A percentile compares a stretch with the other conserved stretches of the same genome.
Conservation (phyloP, 192 early-diverging fungal species). For the Linnemannia exigua region DNA sequence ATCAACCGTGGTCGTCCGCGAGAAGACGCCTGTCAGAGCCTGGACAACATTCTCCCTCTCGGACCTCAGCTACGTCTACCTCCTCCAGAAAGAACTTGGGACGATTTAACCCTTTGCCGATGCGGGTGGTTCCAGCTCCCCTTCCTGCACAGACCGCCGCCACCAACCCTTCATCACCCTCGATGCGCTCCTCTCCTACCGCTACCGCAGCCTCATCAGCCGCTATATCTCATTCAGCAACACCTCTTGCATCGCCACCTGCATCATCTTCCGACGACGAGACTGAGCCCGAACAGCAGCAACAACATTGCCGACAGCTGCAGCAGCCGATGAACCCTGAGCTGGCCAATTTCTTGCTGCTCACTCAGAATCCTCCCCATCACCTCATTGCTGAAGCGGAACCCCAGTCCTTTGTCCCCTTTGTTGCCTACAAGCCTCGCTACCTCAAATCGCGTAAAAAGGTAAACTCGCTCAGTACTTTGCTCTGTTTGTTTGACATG, state of each 20-base stretch:
- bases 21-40: background rate
- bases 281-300: background rate
- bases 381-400: conserved; percentile 8
- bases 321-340: background rate
- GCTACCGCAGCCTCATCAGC: background rate
- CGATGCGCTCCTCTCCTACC: background rate
- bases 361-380: background rate
- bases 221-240: background rate
- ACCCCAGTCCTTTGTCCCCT: conserved; percentile 12
- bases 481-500: background rate
- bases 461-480: conserved; percentile 1
- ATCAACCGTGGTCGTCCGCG: background rate
- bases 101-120: background rate
- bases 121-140: background rate
- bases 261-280: background rate
- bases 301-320: background rate
- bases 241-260: background rate
- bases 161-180: background rate
- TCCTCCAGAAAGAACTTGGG: background rate
- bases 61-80: background rate
- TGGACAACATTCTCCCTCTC: background rate
- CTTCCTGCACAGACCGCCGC: background rate
- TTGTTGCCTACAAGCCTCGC: conserved; percentile 23
- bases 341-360: conserved; percentile 9
- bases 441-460: conserved; percentile 27